Percentiles rank a stretch among this genome's conserved stretches.
phyloP scores from a whole-genome alignment of 2,329 filamentous ascomycete species.

The Nemania abortiva region DNA sequence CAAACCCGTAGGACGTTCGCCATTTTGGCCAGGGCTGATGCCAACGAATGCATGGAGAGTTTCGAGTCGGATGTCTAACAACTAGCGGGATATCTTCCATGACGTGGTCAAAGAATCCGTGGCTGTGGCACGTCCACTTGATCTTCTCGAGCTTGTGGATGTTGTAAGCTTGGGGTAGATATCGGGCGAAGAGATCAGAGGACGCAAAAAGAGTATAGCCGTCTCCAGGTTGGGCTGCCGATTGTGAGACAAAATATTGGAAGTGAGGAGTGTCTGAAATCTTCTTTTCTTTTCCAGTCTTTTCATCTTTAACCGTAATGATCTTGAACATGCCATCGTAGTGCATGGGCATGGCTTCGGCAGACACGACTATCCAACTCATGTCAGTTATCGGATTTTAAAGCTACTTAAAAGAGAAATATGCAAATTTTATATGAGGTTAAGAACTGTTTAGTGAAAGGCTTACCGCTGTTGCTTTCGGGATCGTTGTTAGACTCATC shows the following conservation, averaged over 20 bases:
- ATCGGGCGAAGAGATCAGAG: conserved; percentile 29
- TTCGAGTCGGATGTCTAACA: conserved; percentile 31
- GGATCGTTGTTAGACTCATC: conserved; percentile 10
- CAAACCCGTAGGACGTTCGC: conserved; percentile 9
- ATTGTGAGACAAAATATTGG: conserved; percentile 25
- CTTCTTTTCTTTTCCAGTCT: neutral
- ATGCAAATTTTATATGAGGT: neutral
- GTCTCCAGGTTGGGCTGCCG: neutral
- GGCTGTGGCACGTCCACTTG: conserved; percentile 27
- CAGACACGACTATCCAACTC: neutral
- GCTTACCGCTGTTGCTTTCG: conserved; percentile 14
- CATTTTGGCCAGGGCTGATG: conserved; percentile 29
- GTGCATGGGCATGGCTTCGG: conserved; percentile 21
- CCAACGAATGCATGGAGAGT: conserved; percentile 33
- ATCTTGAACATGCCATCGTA: conserved; percentile 22
- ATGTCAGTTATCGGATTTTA: neutral
- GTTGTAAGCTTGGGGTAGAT: conserved; percentile 32
- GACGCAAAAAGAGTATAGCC: conserved; percentile 33
- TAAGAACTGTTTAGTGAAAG: too few species aligned
- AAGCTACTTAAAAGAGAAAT: neutral
- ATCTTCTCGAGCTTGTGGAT: conserved; percentile 36
- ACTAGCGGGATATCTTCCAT: conserved; percentile 30
- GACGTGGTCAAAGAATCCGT: neutral
- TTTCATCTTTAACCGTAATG: neutral
- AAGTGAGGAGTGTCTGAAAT: conserved; percentile 15